Percentiles rank a stretch among this genome's conserved stretches.
Evolutionary conservation across 2,329 filamentous ascomycete species (phyloP).

Genomic region (Aciculosporium take): DNA sequence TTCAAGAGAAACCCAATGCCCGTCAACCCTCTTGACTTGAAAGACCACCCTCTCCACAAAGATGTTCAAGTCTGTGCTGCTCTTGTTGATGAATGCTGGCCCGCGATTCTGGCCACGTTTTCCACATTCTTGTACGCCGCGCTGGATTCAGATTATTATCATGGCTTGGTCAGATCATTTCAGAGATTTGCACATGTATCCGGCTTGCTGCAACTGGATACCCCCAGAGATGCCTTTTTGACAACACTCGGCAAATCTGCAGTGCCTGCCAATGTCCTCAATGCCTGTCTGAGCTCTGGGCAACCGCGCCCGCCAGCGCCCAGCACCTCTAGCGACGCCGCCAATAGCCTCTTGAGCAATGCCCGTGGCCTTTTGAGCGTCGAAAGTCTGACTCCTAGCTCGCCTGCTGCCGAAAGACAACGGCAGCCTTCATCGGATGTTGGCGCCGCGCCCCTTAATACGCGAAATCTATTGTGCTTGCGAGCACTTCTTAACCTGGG

Average conservation of each 20-base stretch:
- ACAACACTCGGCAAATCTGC: constrained; percentile 89
- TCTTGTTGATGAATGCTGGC: constrained; percentile 89
- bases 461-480: constrained; percentile 78
- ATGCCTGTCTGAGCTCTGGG: constrained; percentile 41
- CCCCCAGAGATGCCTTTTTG: constrained; percentile 84
- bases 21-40: constrained; percentile 66
- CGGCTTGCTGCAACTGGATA: constrained; percentile 68
- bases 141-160: constrained; percentile 86
- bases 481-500: constrained; percentile 87
- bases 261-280: constrained; percentile 66
- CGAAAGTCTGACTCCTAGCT: constrained; percentile 49
- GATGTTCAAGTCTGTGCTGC: constrained; percentile 66
- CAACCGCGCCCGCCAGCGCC: constrained; percentile 27
- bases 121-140: constrained; percentile 91
- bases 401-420: constrained; percentile 42
- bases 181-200: constrained; percentile 94
- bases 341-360: constrained; percentile 51
- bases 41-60: constrained; percentile 54
- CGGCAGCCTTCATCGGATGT: constrained; percentile 46
- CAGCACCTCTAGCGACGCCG: constrained; percentile 32
- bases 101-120: constrained; percentile 82
- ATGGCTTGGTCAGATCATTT: constrained; percentile 78
- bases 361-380: constrained; percentile 60
- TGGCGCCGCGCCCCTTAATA: constrained; percentile 50
- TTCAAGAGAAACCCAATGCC: constrained; percentile 66